Percentiles rank a stretch among this genome's conserved stretches.
Evolutionary conservation across 352 stramenopile species (phyloP).

Genomic region (Globisporangium uncinulatum): DNA sequence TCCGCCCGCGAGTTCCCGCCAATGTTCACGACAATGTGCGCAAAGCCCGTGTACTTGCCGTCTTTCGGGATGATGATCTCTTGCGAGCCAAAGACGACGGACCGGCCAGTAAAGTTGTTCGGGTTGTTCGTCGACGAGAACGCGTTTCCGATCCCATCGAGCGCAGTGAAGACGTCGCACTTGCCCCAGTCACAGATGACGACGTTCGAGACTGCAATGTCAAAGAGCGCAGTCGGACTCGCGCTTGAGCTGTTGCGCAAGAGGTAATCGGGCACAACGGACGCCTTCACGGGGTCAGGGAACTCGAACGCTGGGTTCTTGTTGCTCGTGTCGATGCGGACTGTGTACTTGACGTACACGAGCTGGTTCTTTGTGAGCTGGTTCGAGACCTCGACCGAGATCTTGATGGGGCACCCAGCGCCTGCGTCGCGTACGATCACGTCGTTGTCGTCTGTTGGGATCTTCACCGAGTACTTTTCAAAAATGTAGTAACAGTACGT

Average conservation of each 20-base stretch:
- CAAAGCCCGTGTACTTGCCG: constrained; percentile 75
- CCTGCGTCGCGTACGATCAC: constrained; percentile 35
- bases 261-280: constrained; percentile 38
- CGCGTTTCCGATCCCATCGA: constrained; percentile 38
- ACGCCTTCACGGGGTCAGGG: constrained; percentile 31
- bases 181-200: constrained; percentile 75
- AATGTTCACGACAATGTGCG: constrained; percentile 62
- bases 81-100: constrained; percentile 53
- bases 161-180: constrained; percentile 58
- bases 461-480: constrained; percentile 49
- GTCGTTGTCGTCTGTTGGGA: constrained; percentile 33
- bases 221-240: constrained; percentile 30
- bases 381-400: constrained; percentile 55
- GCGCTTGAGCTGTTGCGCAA: constrained; percentile 21
- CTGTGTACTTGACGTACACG: constrained; percentile 59
- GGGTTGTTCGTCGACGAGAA: constrained; percentile 69
- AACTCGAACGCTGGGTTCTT: constrained; percentile 54
- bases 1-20: constrained; percentile 58
- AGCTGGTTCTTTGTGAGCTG: constrained; percentile 37
- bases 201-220: constrained; percentile 63
- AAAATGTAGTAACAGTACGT: constrained; percentile 81
- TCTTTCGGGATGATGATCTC: constrained; percentile 72
- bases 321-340: constrained; percentile 41
- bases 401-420: constrained; percentile 49
- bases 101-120: constrained; percentile 47